Conservation (phyloP, 1,139 yeast genomes). For the Candida tetrigidarum region DNA sequence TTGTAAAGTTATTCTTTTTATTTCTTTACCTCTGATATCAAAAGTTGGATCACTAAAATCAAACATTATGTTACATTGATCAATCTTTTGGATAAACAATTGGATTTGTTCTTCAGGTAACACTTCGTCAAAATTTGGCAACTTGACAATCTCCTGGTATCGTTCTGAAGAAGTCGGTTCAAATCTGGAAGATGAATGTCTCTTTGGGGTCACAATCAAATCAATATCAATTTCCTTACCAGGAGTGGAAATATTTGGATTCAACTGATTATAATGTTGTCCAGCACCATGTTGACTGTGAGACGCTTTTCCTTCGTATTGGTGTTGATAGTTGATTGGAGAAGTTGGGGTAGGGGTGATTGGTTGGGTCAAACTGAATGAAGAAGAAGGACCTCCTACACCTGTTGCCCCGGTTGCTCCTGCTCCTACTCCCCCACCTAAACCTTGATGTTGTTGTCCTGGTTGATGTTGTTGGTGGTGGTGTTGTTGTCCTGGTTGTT, state of each 20-base stretch:
- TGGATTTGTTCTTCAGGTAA: constrained; percentile 83
- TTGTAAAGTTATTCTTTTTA: constrained; percentile 82
- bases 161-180: constrained; percentile 76
- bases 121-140: constrained; percentile 91
- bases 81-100: constrained; percentile 83
- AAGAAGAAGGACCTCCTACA: constrained; percentile 16
- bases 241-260: constrained; percentile 49
- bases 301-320: constrained; percentile 20
- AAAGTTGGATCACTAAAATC: constrained; percentile 93
- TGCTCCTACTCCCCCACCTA: constrained; percentile 1
- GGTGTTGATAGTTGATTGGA: constrained; percentile 19
- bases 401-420: not conserved
- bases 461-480: constrained; percentile 14
- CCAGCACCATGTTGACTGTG: constrained; percentile 33
- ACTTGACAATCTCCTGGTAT: constrained; percentile 67
- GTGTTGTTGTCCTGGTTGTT: constrained; percentile 13
- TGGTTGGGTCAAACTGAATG: constrained; percentile 23
- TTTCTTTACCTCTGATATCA: constrained; percentile 91
- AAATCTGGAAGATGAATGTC: constrained; percentile 93
- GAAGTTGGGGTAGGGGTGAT: constrained; percentile 39
- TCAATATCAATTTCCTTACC: constrained; percentile 52
- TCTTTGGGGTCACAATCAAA: constrained; percentile 69
- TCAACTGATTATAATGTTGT: constrained; percentile 37
- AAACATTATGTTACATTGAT: constrained; percentile 93
- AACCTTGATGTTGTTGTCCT: constrained; percentile 10